These are phyloP conservation scores for Vachellia pachyceras DNA, from an alignment of 306 rosid genomes.

Conservation along the genomic window DNA sequence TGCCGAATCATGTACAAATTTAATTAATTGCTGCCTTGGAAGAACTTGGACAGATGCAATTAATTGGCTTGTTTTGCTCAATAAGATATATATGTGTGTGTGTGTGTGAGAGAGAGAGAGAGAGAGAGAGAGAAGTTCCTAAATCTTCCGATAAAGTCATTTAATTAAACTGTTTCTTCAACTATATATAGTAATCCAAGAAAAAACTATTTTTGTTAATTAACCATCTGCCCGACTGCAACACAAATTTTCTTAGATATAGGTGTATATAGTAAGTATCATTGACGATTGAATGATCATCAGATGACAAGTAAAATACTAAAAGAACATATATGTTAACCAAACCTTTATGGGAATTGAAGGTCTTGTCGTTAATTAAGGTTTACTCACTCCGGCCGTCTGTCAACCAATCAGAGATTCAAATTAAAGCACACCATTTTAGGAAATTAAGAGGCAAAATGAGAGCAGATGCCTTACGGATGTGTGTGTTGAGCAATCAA, in stretches of 20 bases:
- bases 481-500: not conserved
- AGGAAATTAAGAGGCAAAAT: not conserved
- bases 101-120: too few species aligned
- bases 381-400: not conserved
- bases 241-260: too few species aligned
- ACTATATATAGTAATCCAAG: not conserved
- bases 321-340: not conserved
- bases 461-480: not conserved
- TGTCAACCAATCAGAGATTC: not conserved
- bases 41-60: constrained; percentile 39
- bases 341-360: not conserved
- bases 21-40: constrained; percentile 35
- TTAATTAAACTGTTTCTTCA: not conserved
- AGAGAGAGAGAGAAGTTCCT: not conserved
- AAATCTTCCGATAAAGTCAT: not conserved
- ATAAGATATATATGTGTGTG: too few species aligned
- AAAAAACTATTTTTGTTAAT: not conserved
- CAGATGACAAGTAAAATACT: not conserved
- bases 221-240: not conserved
- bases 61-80: constrained; percentile 41
- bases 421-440: not conserved
- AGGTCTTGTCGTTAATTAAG: not conserved
- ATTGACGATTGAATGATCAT: not conserved
- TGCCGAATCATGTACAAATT: constrained; percentile 49
- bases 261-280: not conserved